phyloP scores from a whole-genome alignment of 163 green algal species.

The Chlorella variabilis region DNA sequence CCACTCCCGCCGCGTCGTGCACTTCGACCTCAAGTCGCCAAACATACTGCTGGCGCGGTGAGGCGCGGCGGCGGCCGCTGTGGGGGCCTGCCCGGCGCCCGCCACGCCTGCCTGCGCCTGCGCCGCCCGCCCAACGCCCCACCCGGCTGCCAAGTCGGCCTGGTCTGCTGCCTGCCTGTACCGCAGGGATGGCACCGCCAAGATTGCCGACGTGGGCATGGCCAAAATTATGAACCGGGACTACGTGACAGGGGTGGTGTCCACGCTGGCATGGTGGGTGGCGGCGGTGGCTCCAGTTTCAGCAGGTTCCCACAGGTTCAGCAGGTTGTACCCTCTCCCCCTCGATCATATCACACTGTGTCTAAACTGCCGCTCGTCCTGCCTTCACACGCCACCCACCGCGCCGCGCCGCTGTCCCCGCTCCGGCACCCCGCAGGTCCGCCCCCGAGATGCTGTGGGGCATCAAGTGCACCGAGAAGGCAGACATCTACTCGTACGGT shows the following conservation, averaged over 20 bases:
- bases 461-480: slow-evolving; percentile 42
- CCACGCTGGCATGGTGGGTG: slow-evolving; percentile 46
- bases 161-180: too few relatives aligned
- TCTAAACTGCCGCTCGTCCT: too few relatives aligned
- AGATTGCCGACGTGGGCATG: slow-evolving; percentile 63
- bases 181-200: slow-evolving; percentile 54
- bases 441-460: slow-evolving; percentile 53
- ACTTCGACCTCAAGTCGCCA: slow-evolving; percentile 57
- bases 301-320: too few relatives aligned
- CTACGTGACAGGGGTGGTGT: slow-evolving; percentile 43
- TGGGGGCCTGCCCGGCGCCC: too few relatives aligned
- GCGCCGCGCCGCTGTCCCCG: too few relatives aligned
- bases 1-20: slow-evolving; percentile 54
- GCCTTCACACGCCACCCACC: too few relatives aligned
- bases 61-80: not conserved
- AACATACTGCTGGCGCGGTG: slow-evolving; percentile 59
- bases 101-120: not conserved
- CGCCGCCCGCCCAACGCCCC: too few relatives aligned
- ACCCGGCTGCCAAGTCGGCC: too few relatives aligned
- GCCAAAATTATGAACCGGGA: slow-evolving; percentile 46
- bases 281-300: not conserved
- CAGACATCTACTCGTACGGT: slow-evolving; percentile 42
- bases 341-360: too few relatives aligned
- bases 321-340: too few relatives aligned
- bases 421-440: slow-evolving; percentile 2